Percentiles rank a stretch among this genome's conserved stretches.
These are phyloP conservation scores for Flaveria brownii DNA, from an alignment of 129 eudicot genomes.

Conservation along the genomic window DNA sequence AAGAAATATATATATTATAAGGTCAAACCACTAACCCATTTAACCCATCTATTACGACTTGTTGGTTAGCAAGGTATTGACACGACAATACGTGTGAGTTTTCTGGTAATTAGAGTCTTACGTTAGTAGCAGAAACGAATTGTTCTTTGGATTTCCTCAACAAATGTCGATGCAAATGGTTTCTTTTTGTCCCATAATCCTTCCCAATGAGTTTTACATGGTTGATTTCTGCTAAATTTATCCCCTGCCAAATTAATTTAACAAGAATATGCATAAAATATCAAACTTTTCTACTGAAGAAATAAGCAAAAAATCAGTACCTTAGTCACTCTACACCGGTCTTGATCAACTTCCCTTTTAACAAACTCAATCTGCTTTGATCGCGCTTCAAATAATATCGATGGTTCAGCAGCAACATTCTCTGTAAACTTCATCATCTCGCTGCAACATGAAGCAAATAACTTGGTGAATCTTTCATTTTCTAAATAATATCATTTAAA, in stretches of 20 bases:
- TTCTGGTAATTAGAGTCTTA: slow-evolving; percentile 37
- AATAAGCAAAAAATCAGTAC: slow-evolving; percentile 22
- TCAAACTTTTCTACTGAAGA: neutral
- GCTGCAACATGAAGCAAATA: slow-evolving; percentile 29
- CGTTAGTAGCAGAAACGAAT: slow-evolving; percentile 56
- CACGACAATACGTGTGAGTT: too few species aligned
- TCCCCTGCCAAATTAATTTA: slow-evolving; percentile 36
- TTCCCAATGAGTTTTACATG: slow-evolving; percentile 17
- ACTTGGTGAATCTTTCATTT: neutral
- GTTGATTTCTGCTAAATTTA: slow-evolving; percentile 21
- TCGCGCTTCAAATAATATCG: slow-evolving; percentile 31
- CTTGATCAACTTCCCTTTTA: slow-evolving; percentile 39
- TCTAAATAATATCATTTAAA: neutral
- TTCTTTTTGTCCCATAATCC: slow-evolving; percentile 23
- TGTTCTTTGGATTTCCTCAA: slow-evolving; percentile 43
- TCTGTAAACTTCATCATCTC: slow-evolving; percentile 41
- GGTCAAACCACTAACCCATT: neutral
- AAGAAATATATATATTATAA: neutral
- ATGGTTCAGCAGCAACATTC: slow-evolving; percentile 19
- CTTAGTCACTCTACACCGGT: slow-evolving; percentile 33
- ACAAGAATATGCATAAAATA: neutral
- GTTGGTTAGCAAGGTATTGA: too few species aligned
- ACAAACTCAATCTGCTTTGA: slow-evolving; percentile 39
- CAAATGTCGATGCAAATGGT: slow-evolving; percentile 37
- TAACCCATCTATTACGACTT: neutral